Evolutionary conservation across 1,139 yeast species (phyloP).

Genomic region (Geotrichum klebahnii): DNA sequence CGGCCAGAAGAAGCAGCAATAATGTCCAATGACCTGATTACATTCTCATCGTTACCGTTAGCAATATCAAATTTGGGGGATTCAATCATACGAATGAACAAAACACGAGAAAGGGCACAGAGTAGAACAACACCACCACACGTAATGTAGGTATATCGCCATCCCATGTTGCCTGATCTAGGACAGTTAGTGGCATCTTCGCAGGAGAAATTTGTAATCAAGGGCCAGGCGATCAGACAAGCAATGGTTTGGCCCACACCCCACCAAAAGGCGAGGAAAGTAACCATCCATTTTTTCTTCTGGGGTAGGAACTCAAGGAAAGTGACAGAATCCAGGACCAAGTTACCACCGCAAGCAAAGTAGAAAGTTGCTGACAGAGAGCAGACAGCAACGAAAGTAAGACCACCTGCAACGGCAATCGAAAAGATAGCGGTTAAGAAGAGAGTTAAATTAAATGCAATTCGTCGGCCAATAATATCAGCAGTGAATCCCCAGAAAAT

Average conservation of each 20-base stretch:
- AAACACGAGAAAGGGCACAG: constrained; percentile 48
- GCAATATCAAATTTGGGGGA: constrained; percentile 56
- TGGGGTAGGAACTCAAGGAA: constrained; percentile 57
- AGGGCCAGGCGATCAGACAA: constrained; percentile 54
- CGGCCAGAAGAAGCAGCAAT: constrained; percentile 29
- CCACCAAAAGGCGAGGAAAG: constrained; percentile 59
- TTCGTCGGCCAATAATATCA: constrained; percentile 47
- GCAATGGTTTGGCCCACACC: constrained; percentile 60
- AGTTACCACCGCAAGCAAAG: constrained; percentile 50
- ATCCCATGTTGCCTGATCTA: constrained; percentile 50
- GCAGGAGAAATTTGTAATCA: constrained; percentile 51
- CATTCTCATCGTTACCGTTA: constrained; percentile 52
- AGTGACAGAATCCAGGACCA: constrained; percentile 58
- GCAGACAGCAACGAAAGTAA: constrained; percentile 46
- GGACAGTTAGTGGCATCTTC: constrained; percentile 43
- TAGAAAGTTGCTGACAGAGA: constrained; percentile 44
- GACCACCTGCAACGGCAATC: constrained; percentile 53
- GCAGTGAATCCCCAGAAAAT: constrained; percentile 52
- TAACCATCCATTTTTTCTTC: constrained; percentile 51
- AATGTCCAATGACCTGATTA: constrained; percentile 28
- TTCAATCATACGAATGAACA: constrained; percentile 49
- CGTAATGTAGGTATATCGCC: constrained; percentile 57
- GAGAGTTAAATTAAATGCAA: constrained; percentile 54
- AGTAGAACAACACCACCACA: constrained; percentile 52
- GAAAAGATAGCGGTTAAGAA: constrained; percentile 51